Evolutionary conservation across 305 asterid species (phyloP), one percentile per base, ranked within the genome.

Genomic region (Caryopteris hybrid): DNA sequence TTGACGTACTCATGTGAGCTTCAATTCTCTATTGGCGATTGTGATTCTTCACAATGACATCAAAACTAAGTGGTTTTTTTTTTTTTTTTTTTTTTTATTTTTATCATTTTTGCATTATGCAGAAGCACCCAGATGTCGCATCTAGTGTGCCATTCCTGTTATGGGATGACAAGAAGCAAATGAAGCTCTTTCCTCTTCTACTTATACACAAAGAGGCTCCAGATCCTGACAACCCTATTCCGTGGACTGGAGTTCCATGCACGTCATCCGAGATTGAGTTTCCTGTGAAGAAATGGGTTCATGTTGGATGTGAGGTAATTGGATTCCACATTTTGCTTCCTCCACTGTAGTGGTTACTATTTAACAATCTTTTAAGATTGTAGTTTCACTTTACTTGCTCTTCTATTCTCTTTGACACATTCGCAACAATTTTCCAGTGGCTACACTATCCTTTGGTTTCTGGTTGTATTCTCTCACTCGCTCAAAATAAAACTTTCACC

Each of bases 261-360:
- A 80, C 80, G 70, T 78, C 82, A 20, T 54, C 88, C 11, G 71
- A 73, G 65, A 42, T 73, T 50, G 94, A 86, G 66, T 76, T 89
- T 72, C 92, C 95, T 10, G 5, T 74, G 72, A 80, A 75, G 74
- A 88, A 77, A 76, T 92, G 98, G 98, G 87, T 89, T 78, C 96
- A 92, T 79, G 81, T 92, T 71, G 96, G 95, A 78, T 92, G 95
- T 59, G 90, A 87, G 96, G 98, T 92, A 84, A 68, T 57, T 73
- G 29, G 18, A 50, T 65, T 41, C 46, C 7, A 31, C 36, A 18
- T 66, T 21, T 61, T n/a, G 21, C 64, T 61, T 27, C 45, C 29
- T 50, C 58, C 50, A 6, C 47, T 68, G 17, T 38, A 17, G 25
- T 21, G 27, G 16, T 34, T 45, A 47, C 25, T 25, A 8, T 25